Conservation (phyloP, 1,284 basidiomycete genomes). For the Naganishia albida region DNA sequence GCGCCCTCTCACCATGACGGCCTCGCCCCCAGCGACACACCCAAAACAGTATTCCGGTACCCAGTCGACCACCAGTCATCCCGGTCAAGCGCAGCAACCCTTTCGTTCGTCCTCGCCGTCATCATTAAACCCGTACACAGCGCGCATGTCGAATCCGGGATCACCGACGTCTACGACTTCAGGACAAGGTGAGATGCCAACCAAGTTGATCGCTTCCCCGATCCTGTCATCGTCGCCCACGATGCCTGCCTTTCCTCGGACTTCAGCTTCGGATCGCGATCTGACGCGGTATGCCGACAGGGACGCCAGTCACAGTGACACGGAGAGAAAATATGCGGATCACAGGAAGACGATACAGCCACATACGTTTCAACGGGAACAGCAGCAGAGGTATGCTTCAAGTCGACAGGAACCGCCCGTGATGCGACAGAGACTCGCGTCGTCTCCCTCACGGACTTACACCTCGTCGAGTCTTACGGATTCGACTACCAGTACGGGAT, state of each 20-base stretch:
- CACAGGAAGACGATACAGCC: constrained; percentile 24
- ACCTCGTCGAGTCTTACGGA: constrained; percentile 16
- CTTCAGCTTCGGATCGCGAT: constrained; percentile 21
- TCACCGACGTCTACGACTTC: constrained; percentile 12
- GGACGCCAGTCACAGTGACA: constrained; percentile 5
- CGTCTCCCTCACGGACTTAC: constrained; percentile 14
- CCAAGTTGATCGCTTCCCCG: constrained; percentile 10
- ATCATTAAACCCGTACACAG: constrained; percentile 11
- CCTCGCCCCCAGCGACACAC: constrained; percentile 10
- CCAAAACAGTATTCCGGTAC: constrained; percentile 11
- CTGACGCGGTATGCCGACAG: constrained; percentile 13
- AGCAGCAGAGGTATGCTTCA: constrained; percentile 1
- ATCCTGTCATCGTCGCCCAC: constrained; percentile 8
- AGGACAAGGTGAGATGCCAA: constrained; percentile 3
- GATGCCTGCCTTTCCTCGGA: constrained; percentile 2
- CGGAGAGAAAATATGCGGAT: constrained; percentile 10
- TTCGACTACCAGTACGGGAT: constrained; percentile 6
- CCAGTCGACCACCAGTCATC: background rate
- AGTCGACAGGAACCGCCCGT: constrained; percentile 7
- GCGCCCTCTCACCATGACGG: constrained; percentile 10
- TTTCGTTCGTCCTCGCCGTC: constrained; percentile 25
- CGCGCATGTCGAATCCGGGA: constrained; percentile 3
- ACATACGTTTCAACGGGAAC: constrained; percentile 19
- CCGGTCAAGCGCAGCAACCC: constrained; percentile 21
- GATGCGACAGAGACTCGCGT: constrained; percentile 8